These are phyloP conservation scores for Peniophora sp. DNA, from an alignment of 1,284 basidiomycete species.

Conservation along the genomic window DNA sequence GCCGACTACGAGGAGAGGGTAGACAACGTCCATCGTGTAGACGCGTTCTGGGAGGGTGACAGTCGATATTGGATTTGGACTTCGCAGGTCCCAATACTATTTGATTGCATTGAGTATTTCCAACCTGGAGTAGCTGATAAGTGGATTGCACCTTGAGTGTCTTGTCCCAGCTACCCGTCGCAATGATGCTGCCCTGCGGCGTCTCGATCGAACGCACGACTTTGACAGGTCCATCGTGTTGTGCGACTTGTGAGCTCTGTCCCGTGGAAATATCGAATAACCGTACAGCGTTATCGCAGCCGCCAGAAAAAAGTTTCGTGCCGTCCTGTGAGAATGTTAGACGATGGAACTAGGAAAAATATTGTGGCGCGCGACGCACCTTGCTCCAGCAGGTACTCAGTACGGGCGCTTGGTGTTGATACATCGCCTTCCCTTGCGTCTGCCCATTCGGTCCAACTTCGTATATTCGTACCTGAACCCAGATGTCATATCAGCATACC, in stretches of 20 bases:
- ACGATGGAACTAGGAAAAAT: not conserved
- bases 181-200: conserved; percentile 61
- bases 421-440: conserved; percentile 76
- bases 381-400: conserved; percentile 81
- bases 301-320: conserved; percentile 77
- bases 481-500: not conserved
- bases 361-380: conserved; percentile 24
- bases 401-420: conserved; percentile 77
- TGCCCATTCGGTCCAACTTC: conserved; percentile 51
- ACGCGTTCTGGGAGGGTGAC: conserved; percentile 85
- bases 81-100: conserved; percentile 89
- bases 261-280: conserved; percentile 79
- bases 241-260: conserved; percentile 67
- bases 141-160: conserved; percentile 60
- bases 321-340: conserved; percentile 63
- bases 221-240: conserved; percentile 79
- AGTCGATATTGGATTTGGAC: conserved; percentile 64
- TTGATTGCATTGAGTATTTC: not conserved
- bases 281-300: conserved; percentile 78
- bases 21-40: conserved; percentile 81
- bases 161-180: conserved; percentile 91
- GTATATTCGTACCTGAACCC: conserved; percentile 48
- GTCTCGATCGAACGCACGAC: conserved; percentile 72
- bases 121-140: not conserved
- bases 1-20: conserved; percentile 89